Evolutionary conservation across 805 yeast species (phyloP).

Genomic region (Teunomyces barrocoloradensis): DNA sequence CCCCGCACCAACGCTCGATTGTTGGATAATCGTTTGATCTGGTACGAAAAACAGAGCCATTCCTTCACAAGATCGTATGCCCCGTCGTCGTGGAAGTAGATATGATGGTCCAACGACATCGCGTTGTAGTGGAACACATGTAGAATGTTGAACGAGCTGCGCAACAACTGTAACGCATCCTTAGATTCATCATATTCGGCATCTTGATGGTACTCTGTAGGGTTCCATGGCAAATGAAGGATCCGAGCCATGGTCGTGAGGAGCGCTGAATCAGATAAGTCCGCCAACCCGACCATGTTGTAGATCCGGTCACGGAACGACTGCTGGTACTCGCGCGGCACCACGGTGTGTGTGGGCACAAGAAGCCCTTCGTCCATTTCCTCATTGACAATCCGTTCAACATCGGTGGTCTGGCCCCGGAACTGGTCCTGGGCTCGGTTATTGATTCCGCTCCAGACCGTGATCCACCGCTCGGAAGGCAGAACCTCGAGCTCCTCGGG

Average conservation of each 20-base stretch:
- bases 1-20: constrained; percentile 39
- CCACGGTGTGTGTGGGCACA: not conserved
- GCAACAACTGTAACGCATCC: constrained; percentile 31
- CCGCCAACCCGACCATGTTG: constrained; percentile 37
- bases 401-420: not conserved
- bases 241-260: constrained; percentile 42
- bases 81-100: constrained; percentile 37
- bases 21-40: constrained; percentile 32
- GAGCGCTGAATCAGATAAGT: constrained; percentile 37
- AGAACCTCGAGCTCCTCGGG: constrained; percentile 31
- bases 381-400: not conserved
- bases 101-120: constrained; percentile 45
- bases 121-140: constrained; percentile 43
- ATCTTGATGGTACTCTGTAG: constrained; percentile 30
- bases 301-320: constrained; percentile 23
- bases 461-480: constrained; percentile 40
- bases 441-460: constrained; percentile 38
- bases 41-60: constrained; percentile 39
- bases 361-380: not conserved
- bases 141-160: constrained; percentile 29
- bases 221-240: constrained; percentile 42
- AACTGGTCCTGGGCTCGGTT: constrained; percentile 14
- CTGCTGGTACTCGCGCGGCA: constrained; percentile 16
- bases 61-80: constrained; percentile 31
- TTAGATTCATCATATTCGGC: constrained; percentile 30